Evolutionary conservation across 768 basidiomycete genomes (phyloP).

Genomic region (Leccinum sublutescens): DNA sequence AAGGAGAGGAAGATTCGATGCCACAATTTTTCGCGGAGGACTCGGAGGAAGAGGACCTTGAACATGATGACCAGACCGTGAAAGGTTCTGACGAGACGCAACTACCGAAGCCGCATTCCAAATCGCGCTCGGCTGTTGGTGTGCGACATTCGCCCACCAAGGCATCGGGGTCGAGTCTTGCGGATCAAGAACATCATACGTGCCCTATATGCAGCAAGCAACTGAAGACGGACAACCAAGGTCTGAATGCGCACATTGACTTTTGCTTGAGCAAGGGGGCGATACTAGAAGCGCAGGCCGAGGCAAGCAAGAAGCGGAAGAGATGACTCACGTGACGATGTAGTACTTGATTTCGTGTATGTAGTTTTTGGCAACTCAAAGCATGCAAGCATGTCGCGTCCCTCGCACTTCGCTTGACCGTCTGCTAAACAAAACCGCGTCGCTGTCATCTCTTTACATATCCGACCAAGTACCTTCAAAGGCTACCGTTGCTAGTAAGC

Average conservation of each 20-base stretch:
- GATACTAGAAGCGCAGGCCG: conserved; percentile 65
- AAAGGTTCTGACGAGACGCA: conserved; percentile 10
- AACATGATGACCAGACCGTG: conserved; percentile 5
- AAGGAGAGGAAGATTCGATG: conserved; percentile 39
- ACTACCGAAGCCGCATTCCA: conserved; percentile 7
- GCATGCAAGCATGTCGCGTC: conserved; percentile 23
- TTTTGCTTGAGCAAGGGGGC: conserved; percentile 80
- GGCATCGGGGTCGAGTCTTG: conserved; percentile 17
- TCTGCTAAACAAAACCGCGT: conserved; percentile 48
- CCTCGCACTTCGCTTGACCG: background rate
- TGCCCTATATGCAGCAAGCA: conserved; percentile 75
- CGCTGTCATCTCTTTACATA: conserved; percentile 36
- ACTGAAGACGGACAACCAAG: conserved; percentile 69
- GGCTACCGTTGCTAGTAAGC: conserved; percentile 51
- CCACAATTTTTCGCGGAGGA: conserved; percentile 51
- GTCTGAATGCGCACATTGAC: conserved; percentile 85
- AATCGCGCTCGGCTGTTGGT: conserved; percentile 10
- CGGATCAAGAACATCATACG: conserved; percentile 29
- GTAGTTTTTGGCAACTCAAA: conserved; percentile 9
- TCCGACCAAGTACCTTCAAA: conserved; percentile 29
- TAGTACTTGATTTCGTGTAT: background rate
- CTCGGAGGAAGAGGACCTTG: conserved; percentile 26
- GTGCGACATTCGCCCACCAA: background rate
- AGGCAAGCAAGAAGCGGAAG: conserved; percentile 25
- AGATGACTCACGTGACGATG: conserved; percentile 21